phyloP scores from a whole-genome alignment of 768 basidiomycete species.

The Trametes elegans region DNA sequence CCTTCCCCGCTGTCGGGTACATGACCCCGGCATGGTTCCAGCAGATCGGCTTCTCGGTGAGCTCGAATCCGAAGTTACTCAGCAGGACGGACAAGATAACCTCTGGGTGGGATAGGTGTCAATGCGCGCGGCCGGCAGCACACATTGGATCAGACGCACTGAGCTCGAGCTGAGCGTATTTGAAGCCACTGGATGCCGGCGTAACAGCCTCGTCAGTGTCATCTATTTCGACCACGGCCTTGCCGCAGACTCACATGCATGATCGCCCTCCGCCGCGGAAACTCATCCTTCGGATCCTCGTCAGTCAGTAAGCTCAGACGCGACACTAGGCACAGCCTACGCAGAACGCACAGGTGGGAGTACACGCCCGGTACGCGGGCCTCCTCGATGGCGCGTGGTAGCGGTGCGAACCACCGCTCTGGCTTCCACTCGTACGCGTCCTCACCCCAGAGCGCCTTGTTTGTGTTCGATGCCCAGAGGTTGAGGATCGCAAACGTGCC shows the following conservation, averaged over 20 bases:
- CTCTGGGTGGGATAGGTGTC: not conserved
- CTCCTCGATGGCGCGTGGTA: slow-evolving; percentile 12
- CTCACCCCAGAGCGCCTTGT: slow-evolving; percentile 56
- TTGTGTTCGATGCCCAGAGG: slow-evolving; percentile 46
- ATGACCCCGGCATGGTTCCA: slow-evolving; percentile 3
- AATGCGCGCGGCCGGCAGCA: not conserved
- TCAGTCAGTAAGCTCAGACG: not conserved
- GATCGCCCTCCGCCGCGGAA: not conserved
- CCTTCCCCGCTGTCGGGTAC: not conserved
- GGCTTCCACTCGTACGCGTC: slow-evolving; percentile 59
- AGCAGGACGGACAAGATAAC: slow-evolving; percentile 1
- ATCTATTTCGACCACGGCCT: too few relatives aligned
- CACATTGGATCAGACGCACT: not conserved
- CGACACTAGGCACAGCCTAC: not conserved
- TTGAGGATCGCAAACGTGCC: slow-evolving; percentile 44
- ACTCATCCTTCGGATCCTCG: slow-evolving; percentile 4
- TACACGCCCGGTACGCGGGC: slow-evolving; percentile 21
- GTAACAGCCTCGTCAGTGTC: not conserved
- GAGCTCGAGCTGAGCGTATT: slow-evolving; percentile 6
- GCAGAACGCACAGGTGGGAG: slow-evolving; percentile 17
- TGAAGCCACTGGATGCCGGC: not conserved
- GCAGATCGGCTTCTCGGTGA: not conserved
- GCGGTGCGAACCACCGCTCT: slow-evolving; percentile 52
- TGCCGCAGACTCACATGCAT: slow-evolving; percentile 2
- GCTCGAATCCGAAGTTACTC: slow-evolving; percentile 2